Conservation (phyloP, 164 flowering plant genomes). For the Vitis rotundifolia region DNA sequence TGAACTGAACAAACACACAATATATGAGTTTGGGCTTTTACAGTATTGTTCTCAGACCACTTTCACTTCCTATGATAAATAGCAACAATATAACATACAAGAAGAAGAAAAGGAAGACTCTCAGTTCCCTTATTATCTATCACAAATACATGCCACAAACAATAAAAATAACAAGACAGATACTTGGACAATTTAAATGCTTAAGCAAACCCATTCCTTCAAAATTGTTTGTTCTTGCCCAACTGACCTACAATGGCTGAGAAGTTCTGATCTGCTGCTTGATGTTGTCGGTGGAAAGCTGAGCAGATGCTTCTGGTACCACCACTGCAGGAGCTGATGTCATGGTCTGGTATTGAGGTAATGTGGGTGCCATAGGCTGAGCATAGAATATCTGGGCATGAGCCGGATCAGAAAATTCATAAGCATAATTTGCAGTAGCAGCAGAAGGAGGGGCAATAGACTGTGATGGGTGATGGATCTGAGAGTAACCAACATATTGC, state of each 20-base stretch:
- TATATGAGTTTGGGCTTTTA: constrained; percentile 27
- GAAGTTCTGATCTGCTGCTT: constrained; percentile 65
- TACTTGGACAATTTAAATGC: constrained; percentile 13
- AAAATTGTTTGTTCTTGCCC: constrained; percentile 51
- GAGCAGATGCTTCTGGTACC: constrained; percentile 45
- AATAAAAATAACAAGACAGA: constrained; percentile 34
- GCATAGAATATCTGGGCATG: constrained; percentile 70
- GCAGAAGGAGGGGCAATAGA: constrained; percentile 48
- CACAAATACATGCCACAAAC: constrained; percentile 40
- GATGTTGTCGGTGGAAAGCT: constrained; percentile 43
- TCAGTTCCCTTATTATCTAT: constrained; percentile 55
- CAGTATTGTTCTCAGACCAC: constrained; percentile 33
- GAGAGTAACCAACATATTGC: constrained; percentile 61
- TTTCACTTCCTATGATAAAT: constrained; percentile 27
- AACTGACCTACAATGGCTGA: constrained; percentile 40
- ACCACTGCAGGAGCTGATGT: constrained; percentile 38
- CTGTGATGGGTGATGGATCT: constrained; percentile 69
- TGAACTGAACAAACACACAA: constrained; percentile 27
- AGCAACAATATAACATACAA: constrained; percentile 26
- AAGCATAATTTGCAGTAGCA: constrained; percentile 49
- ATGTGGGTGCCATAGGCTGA: constrained; percentile 48
- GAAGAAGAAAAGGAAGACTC: constrained; percentile 16
- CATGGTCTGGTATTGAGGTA: constrained; percentile 77
- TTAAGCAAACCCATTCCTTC: constrained; percentile 34
- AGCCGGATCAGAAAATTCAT: constrained; percentile 59